Percentiles rank a stretch among this genome's conserved stretches.
Evolutionary conservation across 2,329 filamentous ascomycete genomes (phyloP).

Genomic region (Scytalidium lignicola): DNA sequence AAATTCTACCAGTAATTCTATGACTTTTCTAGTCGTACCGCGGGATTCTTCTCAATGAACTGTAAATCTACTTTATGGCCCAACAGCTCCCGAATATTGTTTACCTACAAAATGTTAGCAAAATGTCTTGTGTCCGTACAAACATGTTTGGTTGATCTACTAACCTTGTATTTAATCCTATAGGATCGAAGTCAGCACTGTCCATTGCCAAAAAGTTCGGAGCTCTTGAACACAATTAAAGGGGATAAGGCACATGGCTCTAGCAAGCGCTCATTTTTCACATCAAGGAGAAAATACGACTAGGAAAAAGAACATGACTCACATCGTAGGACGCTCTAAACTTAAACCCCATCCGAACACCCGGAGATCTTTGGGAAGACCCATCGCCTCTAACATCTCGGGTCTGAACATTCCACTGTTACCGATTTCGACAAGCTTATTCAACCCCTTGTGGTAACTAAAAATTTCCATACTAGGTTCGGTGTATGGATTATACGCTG

Average conservation of each 20-base stretch:
- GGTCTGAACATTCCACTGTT: slow-evolving; percentile 99
- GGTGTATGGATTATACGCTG: slow-evolving; percentile 92
- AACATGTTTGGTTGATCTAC: not conserved
- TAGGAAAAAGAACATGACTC: slow-evolving; percentile 57
- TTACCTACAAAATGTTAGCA: slow-evolving; percentile 37
- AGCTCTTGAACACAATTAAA: not conserved
- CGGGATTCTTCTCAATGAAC: slow-evolving; percentile 88
- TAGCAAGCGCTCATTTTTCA: no score
- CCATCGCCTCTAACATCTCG: slow-evolving; percentile 95
- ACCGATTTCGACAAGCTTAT: slow-evolving; percentile 93
- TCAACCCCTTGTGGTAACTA: slow-evolving; percentile 82
- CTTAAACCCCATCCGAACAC: slow-evolving; percentile 93
- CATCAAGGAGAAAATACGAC: not conserved
- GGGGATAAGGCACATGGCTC: slow-evolving; percentile 44
- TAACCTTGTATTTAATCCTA: slow-evolving; percentile 28
- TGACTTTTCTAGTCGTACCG: slow-evolving; percentile 62
- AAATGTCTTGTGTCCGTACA: no score
- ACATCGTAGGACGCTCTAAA: slow-evolving; percentile 91
- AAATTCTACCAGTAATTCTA: slow-evolving; percentile 13
- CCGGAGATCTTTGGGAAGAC: slow-evolving; percentile 81
- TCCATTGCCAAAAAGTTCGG: not conserved
- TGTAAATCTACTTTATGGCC: slow-evolving; percentile 93
- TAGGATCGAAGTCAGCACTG: not conserved
- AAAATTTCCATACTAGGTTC: slow-evolving; percentile 99
- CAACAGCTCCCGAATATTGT: slow-evolving; percentile 50